These are phyloP conservation scores for Coccomyxa sp. DNA, from an alignment of 139 green algal species.

Conservation along the genomic window DNA sequence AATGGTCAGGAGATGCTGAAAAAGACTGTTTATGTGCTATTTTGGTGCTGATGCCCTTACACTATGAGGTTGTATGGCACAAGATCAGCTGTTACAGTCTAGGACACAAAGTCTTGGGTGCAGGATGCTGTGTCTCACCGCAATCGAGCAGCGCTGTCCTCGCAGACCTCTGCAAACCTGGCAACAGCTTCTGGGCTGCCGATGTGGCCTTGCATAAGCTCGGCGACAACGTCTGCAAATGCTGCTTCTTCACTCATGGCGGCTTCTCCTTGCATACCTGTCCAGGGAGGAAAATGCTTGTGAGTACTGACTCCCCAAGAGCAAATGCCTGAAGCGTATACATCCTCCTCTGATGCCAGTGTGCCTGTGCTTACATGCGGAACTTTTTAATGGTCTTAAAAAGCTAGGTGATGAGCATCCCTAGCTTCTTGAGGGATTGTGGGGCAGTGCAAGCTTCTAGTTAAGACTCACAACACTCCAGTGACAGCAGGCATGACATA, in stretches of 20 bases:
- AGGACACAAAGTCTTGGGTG: background rate
- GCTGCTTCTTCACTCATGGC: slow-evolving; percentile 21
- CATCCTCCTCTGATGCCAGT: too few relatives aligned
- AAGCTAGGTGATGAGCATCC: too few relatives aligned
- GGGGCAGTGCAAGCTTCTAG: too few relatives aligned
- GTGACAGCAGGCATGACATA: too few relatives aligned
- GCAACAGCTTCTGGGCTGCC: slow-evolving; percentile 12
- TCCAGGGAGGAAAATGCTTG: too few relatives aligned
- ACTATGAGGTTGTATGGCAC: background rate
- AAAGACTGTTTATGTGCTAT: background rate
- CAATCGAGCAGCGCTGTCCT: background rate
- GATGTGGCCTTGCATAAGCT: slow-evolving; percentile 18
- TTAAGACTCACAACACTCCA: too few relatives aligned
- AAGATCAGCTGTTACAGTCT: background rate
- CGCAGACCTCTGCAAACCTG: slow-evolving; percentile 23
- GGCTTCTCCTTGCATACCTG: background rate
- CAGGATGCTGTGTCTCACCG: background rate
- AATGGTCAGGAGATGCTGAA: background rate
- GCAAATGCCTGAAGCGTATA: too few relatives aligned
- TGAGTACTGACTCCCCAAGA: too few relatives aligned
- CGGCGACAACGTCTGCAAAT: slow-evolving; percentile 27
- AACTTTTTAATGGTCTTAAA: too few relatives aligned
- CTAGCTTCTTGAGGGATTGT: too few relatives aligned
- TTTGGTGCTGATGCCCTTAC: background rate
- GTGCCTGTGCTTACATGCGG: too few relatives aligned